phyloP scores from a whole-genome alignment of 306 rosid species.

The Lathyrus oleraceus region DNA sequence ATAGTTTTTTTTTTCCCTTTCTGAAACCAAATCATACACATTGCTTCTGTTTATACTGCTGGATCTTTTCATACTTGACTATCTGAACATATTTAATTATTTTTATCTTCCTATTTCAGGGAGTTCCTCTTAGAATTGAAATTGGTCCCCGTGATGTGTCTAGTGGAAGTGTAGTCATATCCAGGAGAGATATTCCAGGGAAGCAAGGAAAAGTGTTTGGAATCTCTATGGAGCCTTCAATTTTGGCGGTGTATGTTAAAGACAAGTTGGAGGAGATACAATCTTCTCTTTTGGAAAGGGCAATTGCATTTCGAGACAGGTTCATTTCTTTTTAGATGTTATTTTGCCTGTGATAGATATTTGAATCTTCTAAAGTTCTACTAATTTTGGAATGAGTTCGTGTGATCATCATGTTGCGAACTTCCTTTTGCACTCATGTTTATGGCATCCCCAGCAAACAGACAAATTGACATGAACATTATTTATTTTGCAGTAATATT shows the following conservation, averaged over 20 bases:
- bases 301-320: slow-evolving; percentile 89
- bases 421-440: slow-evolving; percentile 16
- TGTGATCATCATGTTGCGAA: not conserved
- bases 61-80: not conserved
- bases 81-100: slow-evolving; percentile 20
- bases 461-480: slow-evolving; percentile 20
- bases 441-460: slow-evolving; percentile 13
- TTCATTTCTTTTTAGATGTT: slow-evolving; percentile 32
- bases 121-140: slow-evolving; percentile 95
- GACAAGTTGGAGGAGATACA: slow-evolving; percentile 86
- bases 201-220: slow-evolving; percentile 95
- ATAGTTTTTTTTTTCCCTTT: not conserved
- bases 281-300: slow-evolving; percentile 65
- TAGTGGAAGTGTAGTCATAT: slow-evolving; percentile 80
- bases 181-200: slow-evolving; percentile 94
- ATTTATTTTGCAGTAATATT: slow-evolving; percentile 65
- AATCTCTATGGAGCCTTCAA: slow-evolving; percentile 80
- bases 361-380: not conserved
- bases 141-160: slow-evolving; percentile 95
- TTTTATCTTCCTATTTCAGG: slow-evolving; percentile 53
- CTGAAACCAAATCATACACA: not conserved
- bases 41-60: slow-evolving; percentile 24
- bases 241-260: slow-evolving; percentile 73
- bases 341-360: slow-evolving; percentile 14
- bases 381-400: slow-evolving; percentile 1